phyloP scores from a whole-genome alignment of 2,329 filamentous ascomycete genomes.

The Talaromyces islandicus region DNA sequence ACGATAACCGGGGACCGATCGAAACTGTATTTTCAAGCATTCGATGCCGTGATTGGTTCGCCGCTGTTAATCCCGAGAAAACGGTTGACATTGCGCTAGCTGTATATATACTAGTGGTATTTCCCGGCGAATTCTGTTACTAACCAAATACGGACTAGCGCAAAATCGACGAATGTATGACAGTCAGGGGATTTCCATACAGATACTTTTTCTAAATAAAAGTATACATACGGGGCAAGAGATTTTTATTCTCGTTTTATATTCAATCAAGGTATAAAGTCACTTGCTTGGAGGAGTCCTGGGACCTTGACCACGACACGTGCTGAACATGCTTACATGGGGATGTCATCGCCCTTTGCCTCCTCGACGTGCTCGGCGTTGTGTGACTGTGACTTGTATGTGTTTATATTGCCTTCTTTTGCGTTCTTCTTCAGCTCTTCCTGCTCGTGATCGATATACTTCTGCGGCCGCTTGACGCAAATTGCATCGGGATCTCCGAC shows the following conservation, averaged over 20 bases:
- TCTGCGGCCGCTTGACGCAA: constrained; percentile 37
- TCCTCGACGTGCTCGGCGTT: too few relatives aligned
- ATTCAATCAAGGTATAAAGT: too few relatives aligned
- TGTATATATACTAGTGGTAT: not conserved
- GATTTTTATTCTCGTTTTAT: too few relatives aligned
- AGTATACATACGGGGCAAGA: too few relatives aligned
- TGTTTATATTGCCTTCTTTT: too few relatives aligned
- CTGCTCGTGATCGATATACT: constrained; percentile 44
- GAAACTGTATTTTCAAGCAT: not conserved
- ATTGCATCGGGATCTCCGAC: constrained; percentile 44
- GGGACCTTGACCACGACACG: too few relatives aligned
- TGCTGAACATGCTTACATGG: too few relatives aligned
- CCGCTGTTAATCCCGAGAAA: not conserved
- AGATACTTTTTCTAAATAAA: too few relatives aligned
- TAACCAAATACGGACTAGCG: not conserved
- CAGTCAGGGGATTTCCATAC: too few relatives aligned
- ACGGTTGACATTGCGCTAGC: not conserved
- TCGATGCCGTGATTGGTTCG: not conserved
- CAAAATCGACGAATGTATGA: not conserved
- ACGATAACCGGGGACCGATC: not conserved
- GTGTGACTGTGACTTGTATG: too few relatives aligned
- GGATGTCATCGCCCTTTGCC: too few relatives aligned
- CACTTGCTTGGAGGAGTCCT: too few relatives aligned
- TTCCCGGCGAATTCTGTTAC: not conserved
- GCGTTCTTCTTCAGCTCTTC: constrained; percentile 14